These are phyloP conservation scores for Leishmania aethiopica DNA, from an alignment of 208 protist genomes.

Conservation along the genomic window DNA sequence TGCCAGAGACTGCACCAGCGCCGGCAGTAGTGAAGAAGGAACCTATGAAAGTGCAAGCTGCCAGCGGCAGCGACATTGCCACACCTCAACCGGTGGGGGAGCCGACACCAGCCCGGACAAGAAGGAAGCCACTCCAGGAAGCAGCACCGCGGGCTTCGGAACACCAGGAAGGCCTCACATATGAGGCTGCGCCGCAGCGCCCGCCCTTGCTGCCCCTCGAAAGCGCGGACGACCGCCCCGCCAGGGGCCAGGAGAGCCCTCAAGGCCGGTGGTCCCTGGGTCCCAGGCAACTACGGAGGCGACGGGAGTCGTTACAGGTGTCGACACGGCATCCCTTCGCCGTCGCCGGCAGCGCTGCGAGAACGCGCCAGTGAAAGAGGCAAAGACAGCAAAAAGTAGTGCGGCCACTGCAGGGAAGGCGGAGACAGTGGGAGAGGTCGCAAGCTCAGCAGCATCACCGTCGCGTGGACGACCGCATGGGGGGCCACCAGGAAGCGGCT, in stretches of 20 bases:
- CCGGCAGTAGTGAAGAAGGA: background rate
- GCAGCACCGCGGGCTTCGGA: background rate
- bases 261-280: background rate
- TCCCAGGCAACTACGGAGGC: background rate
- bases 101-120: background rate
- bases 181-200: background rate
- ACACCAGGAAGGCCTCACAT: background rate
- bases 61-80: background rate
- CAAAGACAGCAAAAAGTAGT: background rate
- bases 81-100: background rate
- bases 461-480: background rate
- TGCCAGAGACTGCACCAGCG: background rate
- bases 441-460: background rate
- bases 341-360: conserved; percentile 7
- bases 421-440: background rate
- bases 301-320: background rate
- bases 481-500: background rate
- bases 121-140: background rate
- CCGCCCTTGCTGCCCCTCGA: background rate
- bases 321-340: background rate
- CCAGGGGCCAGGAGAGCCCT: background rate
- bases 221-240: background rate
- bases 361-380: background rate
- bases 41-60: background rate
- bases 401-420: background rate